Evolutionary conservation across 768 basidiomycete species (phyloP), one percentile per base, ranked within the genome.

Genomic region (Pleurotus pulmonarius): DNA sequence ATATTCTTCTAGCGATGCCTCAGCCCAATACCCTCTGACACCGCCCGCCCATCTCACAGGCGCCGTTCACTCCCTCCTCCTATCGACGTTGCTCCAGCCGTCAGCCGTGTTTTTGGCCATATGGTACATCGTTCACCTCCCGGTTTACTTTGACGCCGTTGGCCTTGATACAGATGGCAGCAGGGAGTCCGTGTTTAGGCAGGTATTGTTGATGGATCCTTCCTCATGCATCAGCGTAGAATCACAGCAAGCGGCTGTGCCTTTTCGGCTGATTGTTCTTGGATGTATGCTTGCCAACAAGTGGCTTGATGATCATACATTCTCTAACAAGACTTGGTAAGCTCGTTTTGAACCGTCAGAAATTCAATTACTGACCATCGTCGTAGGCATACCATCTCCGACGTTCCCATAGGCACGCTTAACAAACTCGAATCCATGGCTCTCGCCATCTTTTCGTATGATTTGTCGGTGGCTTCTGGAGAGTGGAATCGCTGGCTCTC

Each of bases 281-380:
- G 90, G 90, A 16, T 90, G 85, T 59, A 91, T 92, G 89, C 73
- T 92, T 34, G 88, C 90, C 16, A 92, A 92, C 69, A 92, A 92
- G 71, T 92, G 90, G 90, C 66, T 92, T 60, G 90, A 92, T 60
- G 90, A 92, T 62, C 90, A 92, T 64, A 92, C 90, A 0, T 92
- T 92, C 70, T 91, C 89, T 40, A 92, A 92, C 72, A 92, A 90
- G 74, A 92, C 90, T 54, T 92, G 90, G 90, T 90, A 67, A 58
- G 84, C 67, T 44, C 40, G 38, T 39, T 44, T 46, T 25, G 24
- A 47, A 22, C n/a, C 51, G 20, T 49, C 25, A 15, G 39, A 49
- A 18, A 52, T 34, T 45, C 52, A 16, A 49, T 37, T 57, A 60
- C 7, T 59, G 26, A 63, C 18, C 20, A 15, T 54, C 56, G 56